Base-by-base conservation (phyloP, 2,329 filamentous ascomycete genomes). In the Claviceps capensis region DNA sequence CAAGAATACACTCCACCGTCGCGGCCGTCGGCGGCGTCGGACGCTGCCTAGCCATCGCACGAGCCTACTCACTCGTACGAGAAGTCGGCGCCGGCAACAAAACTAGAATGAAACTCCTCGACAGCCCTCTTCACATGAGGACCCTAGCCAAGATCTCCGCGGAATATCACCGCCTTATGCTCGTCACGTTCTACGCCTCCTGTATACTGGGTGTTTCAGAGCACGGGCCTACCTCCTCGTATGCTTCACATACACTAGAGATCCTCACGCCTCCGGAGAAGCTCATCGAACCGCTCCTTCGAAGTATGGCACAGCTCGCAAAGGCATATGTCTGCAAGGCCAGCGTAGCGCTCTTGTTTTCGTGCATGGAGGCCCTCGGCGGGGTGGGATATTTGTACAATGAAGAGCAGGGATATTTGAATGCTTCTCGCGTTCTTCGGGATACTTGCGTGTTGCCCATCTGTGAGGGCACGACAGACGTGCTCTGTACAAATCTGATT, bases 391-490 rank as follows among this genome's bases (percentile, higher is more conserved):
- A 85, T 57, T 72, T 83, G 23, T 72, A 81, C 59, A 84, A 84
- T 58, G 71, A 76, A 40, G 76, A 79, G 53, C 77, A 80, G 53
- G 79, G 81, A 48, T 74, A 79, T 40, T 69, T 86, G 53, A 88
- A 88, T 59, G 67, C 88, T 3, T 75, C 83, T 0, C 74, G 82
- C 6, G 68, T 87, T 1, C 80, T 81, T 58, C 75, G 85, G 7
- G 84, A 88, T 58, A 78, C 75, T 1, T 71, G 67, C 7, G 83
- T 86, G 2, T 67, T 79, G 49, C 74, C 77, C 14, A 86, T 88
- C 48, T 86, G 82, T 81, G 83, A 86, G 63, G 82, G 84, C 1
- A 88, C 85, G 0, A 86, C 83, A 0, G 83, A 86, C 59, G 81
- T 88, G 5, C 70, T 88, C 52, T 78, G 79, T 4, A 71, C 69